A percentile compares a stretch with the other conserved stretches of the same genome.
Evolutionary conservation across 495 filamentous ascomycete species (phyloP).

Genomic region (Xylaria cubensis): DNA sequence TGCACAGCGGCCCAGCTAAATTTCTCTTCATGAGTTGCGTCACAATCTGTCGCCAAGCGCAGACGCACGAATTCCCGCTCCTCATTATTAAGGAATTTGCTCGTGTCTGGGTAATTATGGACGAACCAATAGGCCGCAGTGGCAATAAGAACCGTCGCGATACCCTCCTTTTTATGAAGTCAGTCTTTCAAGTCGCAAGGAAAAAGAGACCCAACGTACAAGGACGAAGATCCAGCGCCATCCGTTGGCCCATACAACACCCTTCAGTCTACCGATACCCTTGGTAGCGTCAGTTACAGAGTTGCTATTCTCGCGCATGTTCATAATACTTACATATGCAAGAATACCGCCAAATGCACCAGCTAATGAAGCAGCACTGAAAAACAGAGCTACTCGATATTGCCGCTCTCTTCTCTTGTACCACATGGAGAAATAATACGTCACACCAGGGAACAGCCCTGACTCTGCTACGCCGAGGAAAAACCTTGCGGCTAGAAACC

Average conservation of each 20-base stretch:
- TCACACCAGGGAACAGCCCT: conserved; percentile 75
- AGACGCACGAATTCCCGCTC: conserved; percentile 66
- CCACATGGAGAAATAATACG: conserved; percentile 87
- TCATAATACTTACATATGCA: conserved; percentile 56
- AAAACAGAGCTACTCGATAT: conserved; percentile 78
- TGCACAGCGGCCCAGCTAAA: conserved; percentile 71
- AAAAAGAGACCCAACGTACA: conserved; percentile 46
- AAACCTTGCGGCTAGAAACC: conserved; percentile 69
- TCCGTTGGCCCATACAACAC: conserved; percentile 68
- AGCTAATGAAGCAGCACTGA: conserved; percentile 73
- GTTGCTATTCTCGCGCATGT: neutral
- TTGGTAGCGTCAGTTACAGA: conserved; percentile 8
- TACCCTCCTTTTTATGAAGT: conserved; percentile 61
- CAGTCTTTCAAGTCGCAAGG: conserved; percentile 21
- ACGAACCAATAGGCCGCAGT: conserved; percentile 71
- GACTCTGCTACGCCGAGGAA: conserved; percentile 63
- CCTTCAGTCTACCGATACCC: conserved; percentile 66
- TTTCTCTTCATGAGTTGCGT: conserved; percentile 64
- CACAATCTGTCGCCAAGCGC: conserved; percentile 66
- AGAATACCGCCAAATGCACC: conserved; percentile 83
- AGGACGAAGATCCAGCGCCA: conserved; percentile 90
- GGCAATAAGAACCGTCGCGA: conserved; percentile 70
- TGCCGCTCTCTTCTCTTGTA: conserved; percentile 75
- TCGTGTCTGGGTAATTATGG: conserved; percentile 73
- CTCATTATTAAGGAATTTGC: conserved; percentile 68